A percentile compares a stretch with the other conserved stretches of the same genome.
These are phyloP conservation scores for Talaromyces ruber DNA, from an alignment of 495 filamentous ascomycete species.

Conservation along the genomic window DNA sequence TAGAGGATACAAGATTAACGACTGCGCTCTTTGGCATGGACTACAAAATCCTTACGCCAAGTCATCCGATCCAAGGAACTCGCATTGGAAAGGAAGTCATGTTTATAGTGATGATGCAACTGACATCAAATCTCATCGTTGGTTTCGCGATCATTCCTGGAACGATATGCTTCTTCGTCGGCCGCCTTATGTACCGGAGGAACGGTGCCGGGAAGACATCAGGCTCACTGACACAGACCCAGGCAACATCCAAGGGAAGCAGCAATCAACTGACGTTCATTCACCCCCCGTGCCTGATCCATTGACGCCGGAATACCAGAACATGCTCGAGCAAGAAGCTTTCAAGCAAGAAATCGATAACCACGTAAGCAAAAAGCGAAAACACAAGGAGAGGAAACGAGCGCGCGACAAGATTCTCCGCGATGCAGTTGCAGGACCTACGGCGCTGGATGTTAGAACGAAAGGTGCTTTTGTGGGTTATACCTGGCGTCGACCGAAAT, in stretches of 20 bases:
- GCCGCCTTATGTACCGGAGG: conserved; percentile 71
- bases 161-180: conserved; percentile 53
- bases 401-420: conserved; percentile 72
- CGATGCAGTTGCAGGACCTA: conserved; percentile 52
- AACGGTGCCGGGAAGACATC: conserved; percentile 67
- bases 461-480: conserved; percentile 84
- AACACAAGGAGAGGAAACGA: conserved; percentile 54
- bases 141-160: conserved; percentile 63
- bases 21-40: conserved; percentile 18
- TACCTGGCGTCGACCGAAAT: conserved; percentile 60
- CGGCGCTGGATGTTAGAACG: conserved; percentile 70
- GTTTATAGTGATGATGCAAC: conserved; percentile 74
- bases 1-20: conserved; percentile 57
- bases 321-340: conserved; percentile 4
- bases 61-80: conserved; percentile 16
- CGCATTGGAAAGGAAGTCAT: conserved; percentile 39
- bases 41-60: conserved; percentile 6
- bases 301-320: background rate
- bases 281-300: background rate
- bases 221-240: conserved; percentile 69
- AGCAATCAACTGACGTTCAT: background rate
- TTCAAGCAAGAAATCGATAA: background rate
- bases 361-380: conserved; percentile 8
- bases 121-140: conserved; percentile 70
- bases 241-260: background rate